Percentiles rank a stretch among this genome's conserved stretches.
These are phyloP conservation scores for Aspergillus bertholletiae DNA, from an alignment of 495 filamentous ascomycete species.

Conservation along the genomic window DNA sequence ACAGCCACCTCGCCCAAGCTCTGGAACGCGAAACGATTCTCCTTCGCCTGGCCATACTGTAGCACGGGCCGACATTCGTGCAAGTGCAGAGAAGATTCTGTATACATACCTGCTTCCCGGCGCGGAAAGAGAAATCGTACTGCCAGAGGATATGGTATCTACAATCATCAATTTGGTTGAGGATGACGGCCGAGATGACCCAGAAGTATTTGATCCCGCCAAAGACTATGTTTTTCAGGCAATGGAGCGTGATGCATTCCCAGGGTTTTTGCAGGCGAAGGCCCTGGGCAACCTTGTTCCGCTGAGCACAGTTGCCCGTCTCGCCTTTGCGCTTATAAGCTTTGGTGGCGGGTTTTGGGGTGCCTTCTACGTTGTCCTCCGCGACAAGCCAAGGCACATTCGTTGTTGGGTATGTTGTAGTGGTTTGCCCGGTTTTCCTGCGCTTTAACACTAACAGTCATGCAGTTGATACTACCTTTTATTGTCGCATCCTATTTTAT, in stretches of 20 bases:
- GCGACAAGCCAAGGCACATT: constrained; percentile 67
- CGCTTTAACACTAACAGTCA: constrained; percentile 15
- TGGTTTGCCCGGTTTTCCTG: neutral
- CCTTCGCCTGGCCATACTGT: constrained; percentile 84
- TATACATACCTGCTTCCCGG: constrained; percentile 92
- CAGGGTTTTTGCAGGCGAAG: constrained; percentile 90
- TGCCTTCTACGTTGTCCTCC: constrained; percentile 86
- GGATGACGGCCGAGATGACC: constrained; percentile 85
- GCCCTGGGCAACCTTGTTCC: constrained; percentile 93
- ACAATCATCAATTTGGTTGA: constrained; percentile 82
- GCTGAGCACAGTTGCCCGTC: constrained; percentile 73
- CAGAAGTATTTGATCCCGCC: constrained; percentile 92
- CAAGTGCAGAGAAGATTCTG: constrained; percentile 94
- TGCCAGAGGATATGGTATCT: constrained; percentile 80
- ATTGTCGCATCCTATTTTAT: constrained; percentile 84
- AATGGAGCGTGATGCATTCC: constrained; percentile 98
- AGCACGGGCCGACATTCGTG: constrained; percentile 78
- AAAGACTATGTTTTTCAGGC: constrained; percentile 99
- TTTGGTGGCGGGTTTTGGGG: constrained; percentile 94
- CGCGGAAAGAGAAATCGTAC: constrained; percentile 89
- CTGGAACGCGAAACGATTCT: constrained; percentile 51
- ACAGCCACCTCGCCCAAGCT: constrained; percentile 63
- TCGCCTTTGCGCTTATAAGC: constrained; percentile 80
- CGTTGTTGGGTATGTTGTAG: constrained; percentile 72
- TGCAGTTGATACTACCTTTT: constrained; percentile 88